Conservation (phyloP, 2,329 filamentous ascomycete species). For the Pseudopyricularia cyperi region DNA sequence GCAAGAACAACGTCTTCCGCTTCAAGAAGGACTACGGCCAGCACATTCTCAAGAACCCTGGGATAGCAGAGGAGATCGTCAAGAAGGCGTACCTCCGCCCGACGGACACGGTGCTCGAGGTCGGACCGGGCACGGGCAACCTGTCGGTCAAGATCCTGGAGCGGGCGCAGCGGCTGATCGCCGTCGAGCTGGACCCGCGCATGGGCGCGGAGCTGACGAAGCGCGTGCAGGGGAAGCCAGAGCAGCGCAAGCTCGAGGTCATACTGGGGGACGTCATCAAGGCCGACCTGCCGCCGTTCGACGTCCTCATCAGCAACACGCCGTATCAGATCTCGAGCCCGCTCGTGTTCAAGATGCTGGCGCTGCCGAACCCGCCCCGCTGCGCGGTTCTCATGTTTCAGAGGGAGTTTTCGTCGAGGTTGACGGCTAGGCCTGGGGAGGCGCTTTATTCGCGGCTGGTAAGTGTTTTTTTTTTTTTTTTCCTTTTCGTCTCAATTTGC, state of each 20-base stretch:
- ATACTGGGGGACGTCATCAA: conserved; percentile 91
- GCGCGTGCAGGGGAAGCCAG: conserved; percentile 79
- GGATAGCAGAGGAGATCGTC: conserved; percentile 35
- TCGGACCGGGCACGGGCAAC: conserved; percentile 77
- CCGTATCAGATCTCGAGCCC: conserved; percentile 77
- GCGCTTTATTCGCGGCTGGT: conserved; percentile 73
- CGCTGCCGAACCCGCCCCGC: conserved; percentile 68
- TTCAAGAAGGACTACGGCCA: conserved; percentile 84
- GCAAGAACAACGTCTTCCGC: conserved; percentile 81
- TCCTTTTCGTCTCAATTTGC: not conserved
- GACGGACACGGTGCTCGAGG: conserved; percentile 80
- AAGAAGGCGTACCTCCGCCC: conserved; percentile 84
- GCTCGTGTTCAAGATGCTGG: conserved; percentile 74
- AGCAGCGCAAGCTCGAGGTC: conserved; percentile 74
- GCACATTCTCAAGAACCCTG: conserved; percentile 65
- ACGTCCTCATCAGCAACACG: conserved; percentile 71
- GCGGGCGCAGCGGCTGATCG: conserved; percentile 67
- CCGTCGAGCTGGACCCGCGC: conserved; percentile 85
- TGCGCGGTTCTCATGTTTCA: conserved; percentile 63
- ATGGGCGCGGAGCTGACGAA: conserved; percentile 94
- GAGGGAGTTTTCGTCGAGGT: conserved; percentile 80
- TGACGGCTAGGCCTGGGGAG: conserved; percentile 81
- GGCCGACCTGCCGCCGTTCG: conserved; percentile 47
- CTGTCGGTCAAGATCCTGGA: conserved; percentile 81
- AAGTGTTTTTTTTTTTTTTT: not conserved